Percentiles rank a stretch among this genome's conserved stretches.
Evolutionary conservation across 1,139 yeast species (phyloP).

Genomic region (Suhomyces chickasaworum): DNA sequence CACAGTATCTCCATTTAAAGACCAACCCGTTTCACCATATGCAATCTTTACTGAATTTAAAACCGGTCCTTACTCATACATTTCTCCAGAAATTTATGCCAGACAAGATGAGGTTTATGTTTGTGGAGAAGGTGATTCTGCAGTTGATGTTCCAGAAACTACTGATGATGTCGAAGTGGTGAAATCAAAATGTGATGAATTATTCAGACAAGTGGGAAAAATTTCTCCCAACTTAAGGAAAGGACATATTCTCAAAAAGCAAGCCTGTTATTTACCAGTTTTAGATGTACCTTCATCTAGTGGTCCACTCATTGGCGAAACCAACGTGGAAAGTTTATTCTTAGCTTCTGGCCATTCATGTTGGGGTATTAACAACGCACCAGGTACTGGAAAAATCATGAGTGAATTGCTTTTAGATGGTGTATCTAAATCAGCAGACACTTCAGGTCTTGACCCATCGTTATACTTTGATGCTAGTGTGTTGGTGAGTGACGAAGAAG

Average conservation of each 20-base stretch:
- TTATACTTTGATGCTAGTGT: constrained; percentile 78
- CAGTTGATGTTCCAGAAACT: constrained; percentile 88
- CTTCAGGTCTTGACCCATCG: constrained; percentile 80
- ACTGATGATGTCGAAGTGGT: constrained; percentile 93
- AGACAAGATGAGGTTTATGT: constrained; percentile 94
- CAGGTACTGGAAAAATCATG: constrained; percentile 92
- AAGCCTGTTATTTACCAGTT: constrained; percentile 95
- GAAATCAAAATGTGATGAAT: constrained; percentile 82
- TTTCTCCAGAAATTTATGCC: constrained; percentile 92
- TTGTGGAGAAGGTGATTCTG: constrained; percentile 95
- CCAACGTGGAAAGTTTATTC: constrained; percentile 76
- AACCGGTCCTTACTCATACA: constrained; percentile 62
- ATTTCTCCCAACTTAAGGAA: constrained; percentile 68
- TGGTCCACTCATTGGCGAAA: constrained; percentile 93
- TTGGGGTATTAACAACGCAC: constrained; percentile 99
- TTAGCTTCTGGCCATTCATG: constrained; percentile 95
- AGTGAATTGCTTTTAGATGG: constrained; percentile 88
- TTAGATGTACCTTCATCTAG: constrained; percentile 88
- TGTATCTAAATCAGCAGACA: constrained; percentile 73
- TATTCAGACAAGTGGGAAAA: constrained; percentile 80
- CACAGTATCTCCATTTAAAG: constrained; percentile 77
- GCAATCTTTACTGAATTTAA: constrained; percentile 93
- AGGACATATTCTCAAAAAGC: constrained; percentile 80
- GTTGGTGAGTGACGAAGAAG: constrained; percentile 44
- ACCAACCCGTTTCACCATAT: constrained; percentile 77